Base-by-base conservation (phyloP, 2,329 filamentous ascomycete genomes). In the Plectosphaerella sp. region DNA sequence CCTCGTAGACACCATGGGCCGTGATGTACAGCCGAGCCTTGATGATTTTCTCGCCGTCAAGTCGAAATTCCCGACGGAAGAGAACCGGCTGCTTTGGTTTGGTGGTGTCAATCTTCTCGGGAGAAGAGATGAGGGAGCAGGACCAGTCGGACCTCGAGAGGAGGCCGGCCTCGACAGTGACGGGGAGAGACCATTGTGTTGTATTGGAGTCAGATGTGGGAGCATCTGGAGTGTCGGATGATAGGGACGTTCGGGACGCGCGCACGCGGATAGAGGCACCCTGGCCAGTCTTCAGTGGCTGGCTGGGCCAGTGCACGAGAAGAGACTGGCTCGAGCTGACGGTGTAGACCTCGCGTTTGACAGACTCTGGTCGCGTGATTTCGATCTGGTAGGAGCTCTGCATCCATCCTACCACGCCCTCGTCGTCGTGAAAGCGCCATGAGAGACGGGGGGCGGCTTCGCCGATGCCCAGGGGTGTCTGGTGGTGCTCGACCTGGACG, bases 21-120 rank as follows among this genome's bases (percentile, higher is more conserved):
- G 69, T 70, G 47, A 71, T 62, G 52, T 72, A 71, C 2, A 72
- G 53, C 9, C 65, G 55, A 1, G 67, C 67, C 33, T 22, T 25
- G 43, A 9, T 12, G 11, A 33, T 12, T 2, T 33, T 33, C 8
- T 33, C 28, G 8, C 28, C 28, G 28, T 12, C 28, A 9, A 33
- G 11, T 12, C 11, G 28, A 12, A 33, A 33, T 12, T 9, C 28
- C 8, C 28, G 28, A 7, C 28, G 28, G 28, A 33, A 33, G 28
- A 33, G 28, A 7, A 33, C 28, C 11, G 28, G 37, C 37, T 39
- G 37, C 37, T 14, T 39, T n/a, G 16, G 37, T 9, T 39, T 39
- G 14, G 37, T n/a, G 14, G 5, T 39, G 15, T 39, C 37, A 18
- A 39, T 16, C 15, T 16, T 14, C 16, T 39, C 14, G 37, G 37